phyloP scores from a whole-genome alignment of 2,329 filamentous ascomycete genomes.

The Aspergillus ustus region DNA sequence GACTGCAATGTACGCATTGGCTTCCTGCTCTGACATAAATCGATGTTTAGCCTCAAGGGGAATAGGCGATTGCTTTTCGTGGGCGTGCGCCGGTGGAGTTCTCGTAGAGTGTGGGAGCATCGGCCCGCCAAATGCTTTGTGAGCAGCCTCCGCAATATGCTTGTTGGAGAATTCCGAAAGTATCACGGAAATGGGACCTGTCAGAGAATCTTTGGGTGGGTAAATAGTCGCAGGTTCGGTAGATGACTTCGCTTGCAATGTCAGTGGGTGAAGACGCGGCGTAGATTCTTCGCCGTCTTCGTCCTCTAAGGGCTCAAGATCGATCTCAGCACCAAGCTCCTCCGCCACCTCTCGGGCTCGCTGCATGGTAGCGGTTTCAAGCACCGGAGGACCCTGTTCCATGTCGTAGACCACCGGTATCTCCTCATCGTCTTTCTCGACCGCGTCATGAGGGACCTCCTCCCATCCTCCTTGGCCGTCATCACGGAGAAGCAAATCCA shows the following conservation, averaged over 20 bases:
- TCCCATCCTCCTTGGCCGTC: conserved; percentile 45
- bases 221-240: conserved; percentile 74
- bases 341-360: conserved; percentile 45
- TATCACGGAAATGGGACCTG: conserved; percentile 70
- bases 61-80: conserved; percentile 61
- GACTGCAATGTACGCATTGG: conserved; percentile 62
- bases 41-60: conserved; percentile 60
- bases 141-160: conserved; percentile 75
- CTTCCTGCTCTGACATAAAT: conserved; percentile 65
- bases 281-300: conserved; percentile 47
- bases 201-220: conserved; percentile 72
- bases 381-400: conserved; percentile 29
- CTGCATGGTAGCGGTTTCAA: conserved; percentile 38
- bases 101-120: conserved; percentile 77
- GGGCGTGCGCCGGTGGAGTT: conserved; percentile 61
- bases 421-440: conserved; percentile 31
- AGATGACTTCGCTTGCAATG: conserved; percentile 72
- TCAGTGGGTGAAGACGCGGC: conserved; percentile 73
- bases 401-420: conserved; percentile 36
- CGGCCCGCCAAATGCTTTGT: conserved; percentile 74
- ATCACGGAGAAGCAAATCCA: conserved; percentile 42
- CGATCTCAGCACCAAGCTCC: conserved; percentile 45
- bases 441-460: conserved; percentile 35
- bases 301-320: conserved; percentile 49
- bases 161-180: conserved; percentile 71